Base-by-base conservation (phyloP, 306 rosid genomes). In the Castanea sativa region DNA sequence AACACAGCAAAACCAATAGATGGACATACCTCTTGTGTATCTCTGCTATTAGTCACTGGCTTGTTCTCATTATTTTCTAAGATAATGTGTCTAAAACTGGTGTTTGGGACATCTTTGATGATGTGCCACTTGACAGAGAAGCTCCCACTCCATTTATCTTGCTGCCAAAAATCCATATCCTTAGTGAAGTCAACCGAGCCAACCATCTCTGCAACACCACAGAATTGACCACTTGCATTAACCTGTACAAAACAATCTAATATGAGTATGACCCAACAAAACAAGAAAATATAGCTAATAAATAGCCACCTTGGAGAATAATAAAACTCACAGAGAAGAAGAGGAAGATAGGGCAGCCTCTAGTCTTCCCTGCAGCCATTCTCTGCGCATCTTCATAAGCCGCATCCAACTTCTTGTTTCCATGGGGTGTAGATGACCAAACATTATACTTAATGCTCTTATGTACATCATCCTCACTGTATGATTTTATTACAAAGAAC, bases 101-200 rank as follows among this genome's bases (percentile, higher is more conserved):
- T 71, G 85, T 92, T 94, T 18, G 97, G 86, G 33, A 92, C 93
- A 79, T 94, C 97, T 87, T 94, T 94, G 74, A 94, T 79, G 41
- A 92, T 76, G 84, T 92, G 98, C 98, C 98, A 94, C 87, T 88
- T 90, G 9, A 94, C 95, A 87, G 95, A 91, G 83, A 94, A 94
- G 90, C 93, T 91, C 49, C 98, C 98, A 85, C 88, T 91, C 98
- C 98, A 94, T 86, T 94, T 94, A 83, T 92, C 97, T 83, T 94
- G 98, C 90, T 94, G 98, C 97, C 98, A 94, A 74, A 94, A 94
- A 87, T 91, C 97, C 98, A 94, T 90, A 80, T 94, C 96, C 88
- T 77, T 91, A 73, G 81, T 78, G 82, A 90, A 92, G 80, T 94
- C 98, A 72, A 92, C 95, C 3, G 89, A 81, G 30, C 97, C 97